Conservation (phyloP, 345 rosid species). For the Gossypium arboreum region DNA sequence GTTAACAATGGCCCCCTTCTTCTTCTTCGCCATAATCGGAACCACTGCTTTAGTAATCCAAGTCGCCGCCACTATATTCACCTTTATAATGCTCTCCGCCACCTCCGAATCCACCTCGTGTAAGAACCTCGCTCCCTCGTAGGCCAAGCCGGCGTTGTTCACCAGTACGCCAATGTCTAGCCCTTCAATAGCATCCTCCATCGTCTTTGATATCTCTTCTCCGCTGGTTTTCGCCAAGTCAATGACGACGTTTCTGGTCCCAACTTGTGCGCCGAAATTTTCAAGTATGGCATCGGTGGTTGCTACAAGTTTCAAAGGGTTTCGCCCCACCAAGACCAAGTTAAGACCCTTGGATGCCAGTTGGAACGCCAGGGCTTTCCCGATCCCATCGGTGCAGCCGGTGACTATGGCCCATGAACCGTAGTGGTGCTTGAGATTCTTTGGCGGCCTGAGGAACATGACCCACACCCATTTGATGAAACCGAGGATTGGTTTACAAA, state of each 20-base stretch:
- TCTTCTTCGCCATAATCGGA: slow-evolving; percentile 40
- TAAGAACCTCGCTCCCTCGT: slow-evolving; percentile 30
- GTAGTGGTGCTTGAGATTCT: slow-evolving; percentile 31
- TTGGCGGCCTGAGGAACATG: slow-evolving; percentile 38
- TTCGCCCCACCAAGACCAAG: slow-evolving; percentile 37
- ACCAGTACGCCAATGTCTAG: slow-evolving; percentile 41
- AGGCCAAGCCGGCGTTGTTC: slow-evolving; percentile 37
- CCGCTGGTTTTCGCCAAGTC: slow-evolving; percentile 30
- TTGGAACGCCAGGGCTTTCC: slow-evolving; percentile 41
- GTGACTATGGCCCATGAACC: slow-evolving; percentile 49
- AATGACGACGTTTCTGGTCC: slow-evolving; percentile 19
- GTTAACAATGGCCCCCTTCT: slow-evolving; percentile 45
- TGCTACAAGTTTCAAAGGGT: slow-evolving; percentile 32
- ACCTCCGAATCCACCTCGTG: slow-evolving; percentile 37
- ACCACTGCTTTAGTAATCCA: slow-evolving; percentile 39
- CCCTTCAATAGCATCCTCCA: slow-evolving; percentile 26
- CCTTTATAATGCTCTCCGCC: slow-evolving; percentile 33
- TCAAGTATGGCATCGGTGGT: slow-evolving; percentile 18
- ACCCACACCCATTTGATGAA: slow-evolving; percentile 32
- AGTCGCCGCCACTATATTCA: slow-evolving; percentile 34
- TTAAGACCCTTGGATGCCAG: slow-evolving; percentile 41
- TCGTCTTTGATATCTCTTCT: slow-evolving; percentile 19
- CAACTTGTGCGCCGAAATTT: background rate
- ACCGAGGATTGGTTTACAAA: slow-evolving; percentile 14
- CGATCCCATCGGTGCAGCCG: slow-evolving; percentile 49